Percentiles rank a stretch among this genome's conserved stretches.
phyloP scores from a whole-genome alignment of 495 filamentous ascomycete species.

The Xylaria castorea region DNA sequence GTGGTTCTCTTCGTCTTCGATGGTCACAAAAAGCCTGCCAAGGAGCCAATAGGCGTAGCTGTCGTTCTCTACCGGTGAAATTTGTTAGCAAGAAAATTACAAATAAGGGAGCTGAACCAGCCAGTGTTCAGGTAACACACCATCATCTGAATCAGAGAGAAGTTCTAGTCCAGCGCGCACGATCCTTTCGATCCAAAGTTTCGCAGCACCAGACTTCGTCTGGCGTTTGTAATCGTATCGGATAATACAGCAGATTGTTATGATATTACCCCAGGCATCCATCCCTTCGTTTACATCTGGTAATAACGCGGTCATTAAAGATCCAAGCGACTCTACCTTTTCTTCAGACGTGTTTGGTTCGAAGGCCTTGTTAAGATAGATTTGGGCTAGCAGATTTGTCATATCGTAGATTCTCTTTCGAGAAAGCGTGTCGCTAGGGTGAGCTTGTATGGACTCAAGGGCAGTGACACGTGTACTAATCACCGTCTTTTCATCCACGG shows the following conservation, averaged over 20 bases:
- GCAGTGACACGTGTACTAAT: constrained; percentile 34
- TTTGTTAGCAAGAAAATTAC: neutral
- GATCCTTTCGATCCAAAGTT: constrained; percentile 36
- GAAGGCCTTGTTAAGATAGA: constrained; percentile 36
- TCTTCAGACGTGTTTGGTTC: constrained; percentile 27
- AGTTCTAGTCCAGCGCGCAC: constrained; percentile 49
- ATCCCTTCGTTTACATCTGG: constrained; percentile 28
- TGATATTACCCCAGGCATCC: constrained; percentile 27
- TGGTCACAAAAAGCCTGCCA: constrained; percentile 34
- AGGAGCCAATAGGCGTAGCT: constrained; percentile 46
- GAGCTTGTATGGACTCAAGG: constrained; percentile 30
- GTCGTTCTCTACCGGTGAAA: constrained; percentile 43
- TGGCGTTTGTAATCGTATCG: constrained; percentile 40
- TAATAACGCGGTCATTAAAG: constrained; percentile 30
- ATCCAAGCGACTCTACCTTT: constrained; percentile 31
- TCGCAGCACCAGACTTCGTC: constrained; percentile 37
- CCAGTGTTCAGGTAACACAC: neutral
- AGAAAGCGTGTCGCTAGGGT: constrained; percentile 32
- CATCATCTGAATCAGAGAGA: constrained; percentile 50
- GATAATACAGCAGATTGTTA: constrained; percentile 33
- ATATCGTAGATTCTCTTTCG: constrained; percentile 31
- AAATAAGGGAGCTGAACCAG: neutral
- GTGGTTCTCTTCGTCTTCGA: constrained; percentile 39
- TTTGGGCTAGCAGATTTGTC: constrained; percentile 30
- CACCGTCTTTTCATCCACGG: constrained; percentile 31